Conservation (phyloP, 2,329 filamentous ascomycete species). For the Teratosphaeria destructans region DNA sequence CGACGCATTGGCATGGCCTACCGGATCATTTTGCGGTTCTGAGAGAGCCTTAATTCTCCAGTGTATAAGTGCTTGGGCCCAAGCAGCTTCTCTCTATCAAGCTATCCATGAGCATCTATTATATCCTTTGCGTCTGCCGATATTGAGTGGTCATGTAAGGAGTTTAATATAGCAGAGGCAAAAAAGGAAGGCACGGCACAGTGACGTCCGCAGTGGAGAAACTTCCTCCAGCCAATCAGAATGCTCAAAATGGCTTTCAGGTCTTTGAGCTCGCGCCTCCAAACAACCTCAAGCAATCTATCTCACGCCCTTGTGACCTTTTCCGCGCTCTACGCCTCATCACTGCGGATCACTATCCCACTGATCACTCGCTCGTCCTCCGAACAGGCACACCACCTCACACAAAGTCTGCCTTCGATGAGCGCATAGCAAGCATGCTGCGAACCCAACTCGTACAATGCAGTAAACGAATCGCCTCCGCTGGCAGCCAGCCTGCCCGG, state of each 20-base stretch:
- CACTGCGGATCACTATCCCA: neutral
- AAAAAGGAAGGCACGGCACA: neutral
- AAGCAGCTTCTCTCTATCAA: neutral
- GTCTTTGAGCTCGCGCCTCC: neutral
- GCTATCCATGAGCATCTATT: neutral
- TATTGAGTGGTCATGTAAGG: neutral
- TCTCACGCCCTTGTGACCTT: neutral
- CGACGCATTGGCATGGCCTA: too few species aligned
- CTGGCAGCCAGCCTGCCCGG: constrained; percentile 40
- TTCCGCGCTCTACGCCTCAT: neutral
- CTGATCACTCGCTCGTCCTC: neutral
- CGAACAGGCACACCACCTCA: neutral
- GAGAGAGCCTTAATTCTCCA: too few species aligned
- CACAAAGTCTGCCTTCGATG: constrained; percentile 3
- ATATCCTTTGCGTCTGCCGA: neutral
- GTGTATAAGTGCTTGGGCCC: neutral
- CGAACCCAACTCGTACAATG: constrained; percentile 57
- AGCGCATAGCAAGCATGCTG: constrained; percentile 47
- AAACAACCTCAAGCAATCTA: neutral
- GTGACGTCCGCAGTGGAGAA: neutral
- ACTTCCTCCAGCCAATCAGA: neutral
- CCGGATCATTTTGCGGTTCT: too few species aligned
- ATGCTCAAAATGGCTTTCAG: neutral
- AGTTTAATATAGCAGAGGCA: neutral
- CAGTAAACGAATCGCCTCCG: constrained; percentile 51